A percentile compares a stretch with the other conserved stretches of the same genome.
These are phyloP conservation scores for Candida coquimbonensis DNA, from an alignment of 805 yeast species.

Conservation along the genomic window DNA sequence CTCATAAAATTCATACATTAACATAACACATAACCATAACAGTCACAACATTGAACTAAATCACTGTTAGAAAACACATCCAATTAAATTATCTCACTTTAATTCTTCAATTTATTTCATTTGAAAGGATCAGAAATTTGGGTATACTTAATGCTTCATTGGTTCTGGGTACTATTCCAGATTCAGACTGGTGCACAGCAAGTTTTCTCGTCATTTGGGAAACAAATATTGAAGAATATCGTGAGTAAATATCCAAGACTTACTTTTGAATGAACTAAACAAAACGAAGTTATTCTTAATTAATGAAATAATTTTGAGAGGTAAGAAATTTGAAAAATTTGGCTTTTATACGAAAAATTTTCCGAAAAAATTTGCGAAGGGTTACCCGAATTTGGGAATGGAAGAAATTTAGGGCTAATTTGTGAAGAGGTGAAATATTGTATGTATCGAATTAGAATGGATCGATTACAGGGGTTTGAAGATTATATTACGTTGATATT, in stretches of 20 bases:
- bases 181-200: slow-evolving; percentile 28
- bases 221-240: not conserved
- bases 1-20: too few relatives aligned
- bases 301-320: not conserved
- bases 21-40: too few relatives aligned
- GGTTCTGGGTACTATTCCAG: slow-evolving; percentile 19
- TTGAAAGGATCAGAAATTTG: slow-evolving; percentile 23
- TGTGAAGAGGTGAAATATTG: too few relatives aligned
- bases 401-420: too few relatives aligned
- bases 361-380: too few relatives aligned
- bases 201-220: slow-evolving; percentile 22
- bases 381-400: too few relatives aligned
- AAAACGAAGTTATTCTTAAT: too few relatives aligned
- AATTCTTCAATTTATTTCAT: not conserved
- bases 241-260: not conserved
- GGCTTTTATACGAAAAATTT: too few relatives aligned
- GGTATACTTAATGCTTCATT: slow-evolving; percentile 27
- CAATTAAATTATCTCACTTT: too few relatives aligned
- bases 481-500: too few relatives aligned
- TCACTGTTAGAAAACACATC: not conserved
- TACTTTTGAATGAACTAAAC: not conserved
- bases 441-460: too few relatives aligned
- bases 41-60: not conserved
- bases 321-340: not conserved
- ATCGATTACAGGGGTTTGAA: too few relatives aligned